Percentiles rank a stretch among this genome's conserved stretches.
Evolutionary conservation across 2,329 filamentous ascomycete genomes (phyloP).

Genomic region (Cercospora janseana): DNA sequence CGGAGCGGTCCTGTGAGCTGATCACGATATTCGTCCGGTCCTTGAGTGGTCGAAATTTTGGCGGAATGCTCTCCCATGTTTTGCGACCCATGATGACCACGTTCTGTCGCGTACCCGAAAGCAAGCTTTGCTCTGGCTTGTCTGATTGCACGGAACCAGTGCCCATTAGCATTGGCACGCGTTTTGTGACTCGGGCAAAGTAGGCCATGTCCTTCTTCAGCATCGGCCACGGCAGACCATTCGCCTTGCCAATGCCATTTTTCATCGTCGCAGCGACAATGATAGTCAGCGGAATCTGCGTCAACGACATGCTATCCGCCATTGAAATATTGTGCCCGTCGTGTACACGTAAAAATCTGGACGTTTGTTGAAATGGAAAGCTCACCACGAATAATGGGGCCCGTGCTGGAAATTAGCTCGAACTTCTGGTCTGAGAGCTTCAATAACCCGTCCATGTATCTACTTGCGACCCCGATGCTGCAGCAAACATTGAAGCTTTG

Average conservation of each 20-base stretch:
- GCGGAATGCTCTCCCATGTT: constrained; percentile 89
- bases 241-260: constrained; percentile 80
- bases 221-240: constrained; percentile 82
- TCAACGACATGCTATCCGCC: constrained; percentile 33
- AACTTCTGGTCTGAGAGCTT: constrained; percentile 8
- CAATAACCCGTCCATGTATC: background rate
- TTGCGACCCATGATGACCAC: constrained; percentile 96
- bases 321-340: constrained; percentile 16
- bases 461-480: constrained; percentile 20
- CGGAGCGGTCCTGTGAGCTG: constrained; percentile 48
- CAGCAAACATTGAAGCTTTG: constrained; percentile 21
- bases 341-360: too few species aligned
- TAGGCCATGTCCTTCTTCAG: constrained; percentile 91
- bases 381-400: background rate
- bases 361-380: background rate
- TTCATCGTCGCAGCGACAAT: constrained; percentile 87
- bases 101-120: constrained; percentile 38
- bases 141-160: constrained; percentile 31
- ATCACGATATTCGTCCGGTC: constrained; percentile 81
- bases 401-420: constrained; percentile 2
- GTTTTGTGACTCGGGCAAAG: constrained; percentile 85
- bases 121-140: constrained; percentile 22
- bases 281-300: constrained; percentile 62
- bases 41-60: constrained; percentile 72
- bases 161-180: constrained; percentile 55